These are phyloP conservation scores for Dissophora globulifera DNA, from an alignment of 192 early-diverging fungal genomes.

Conservation along the genomic window DNA sequence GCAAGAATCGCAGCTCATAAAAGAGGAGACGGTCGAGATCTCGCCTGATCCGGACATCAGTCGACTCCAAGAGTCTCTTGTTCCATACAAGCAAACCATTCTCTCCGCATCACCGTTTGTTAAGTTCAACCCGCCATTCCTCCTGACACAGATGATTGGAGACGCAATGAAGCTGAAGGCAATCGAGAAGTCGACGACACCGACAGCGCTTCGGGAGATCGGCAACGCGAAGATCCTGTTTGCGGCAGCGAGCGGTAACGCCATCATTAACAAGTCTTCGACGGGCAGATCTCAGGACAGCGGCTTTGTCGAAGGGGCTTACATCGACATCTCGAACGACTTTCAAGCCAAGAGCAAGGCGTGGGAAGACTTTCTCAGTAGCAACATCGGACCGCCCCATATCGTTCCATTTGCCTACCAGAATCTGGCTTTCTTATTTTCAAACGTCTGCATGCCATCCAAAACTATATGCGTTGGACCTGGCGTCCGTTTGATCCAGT, in stretches of 20 bases:
- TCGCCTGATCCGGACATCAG: constrained; percentile 42
- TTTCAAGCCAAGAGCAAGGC: constrained; percentile 55
- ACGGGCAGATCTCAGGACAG: constrained; percentile 52
- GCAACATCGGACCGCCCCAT: constrained; percentile 55
- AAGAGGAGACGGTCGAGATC: constrained; percentile 29
- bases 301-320: constrained; percentile 52
- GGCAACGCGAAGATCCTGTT: constrained; percentile 37
- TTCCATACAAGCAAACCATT: constrained; percentile 73
- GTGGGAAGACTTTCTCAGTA: constrained; percentile 67
- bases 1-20: constrained; percentile 11
- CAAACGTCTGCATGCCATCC: constrained; percentile 70
- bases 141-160: constrained; percentile 72
- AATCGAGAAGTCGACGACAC: constrained; percentile 38
- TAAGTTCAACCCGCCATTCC: constrained; percentile 84
- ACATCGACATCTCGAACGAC: constrained; percentile 58
- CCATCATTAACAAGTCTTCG: constrained; percentile 29
- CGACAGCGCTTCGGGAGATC: constrained; percentile 31
- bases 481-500: constrained; percentile 82
- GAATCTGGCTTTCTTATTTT: constrained; percentile 79
- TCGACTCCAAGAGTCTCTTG: constrained; percentile 56
- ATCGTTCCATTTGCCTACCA: constrained; percentile 80
- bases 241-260: constrained; percentile 14
- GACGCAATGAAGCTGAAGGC: constrained; percentile 62
- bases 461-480: constrained; percentile 76
- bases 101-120: constrained; percentile 93